phyloP scores from a whole-genome alignment of 202 grass and related monocot genomes.

The Cymbopogon flexuosus region DNA sequence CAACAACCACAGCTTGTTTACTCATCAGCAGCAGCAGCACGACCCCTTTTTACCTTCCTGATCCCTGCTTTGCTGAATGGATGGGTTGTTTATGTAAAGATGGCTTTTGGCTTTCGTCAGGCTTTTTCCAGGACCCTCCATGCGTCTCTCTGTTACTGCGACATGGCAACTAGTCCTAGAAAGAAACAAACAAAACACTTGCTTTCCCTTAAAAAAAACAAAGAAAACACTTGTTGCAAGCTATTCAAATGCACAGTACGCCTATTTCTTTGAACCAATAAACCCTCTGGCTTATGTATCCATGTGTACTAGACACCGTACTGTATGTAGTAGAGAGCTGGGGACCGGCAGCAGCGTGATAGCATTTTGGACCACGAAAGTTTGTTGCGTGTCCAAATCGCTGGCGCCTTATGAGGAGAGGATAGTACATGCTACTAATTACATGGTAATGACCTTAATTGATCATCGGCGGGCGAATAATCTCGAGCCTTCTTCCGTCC shows the following conservation, averaged over 20 bases:
- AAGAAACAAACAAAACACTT: too few relatives aligned
- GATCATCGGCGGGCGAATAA: neutral
- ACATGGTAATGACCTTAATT: neutral
- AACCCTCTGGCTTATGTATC: neutral
- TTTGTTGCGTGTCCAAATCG: neutral
- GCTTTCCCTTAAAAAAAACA: too few relatives aligned
- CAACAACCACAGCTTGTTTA: neutral
- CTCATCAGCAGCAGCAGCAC: neutral
- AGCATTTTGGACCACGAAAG: too few relatives aligned
- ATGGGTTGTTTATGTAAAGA: neutral
- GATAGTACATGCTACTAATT: neutral
- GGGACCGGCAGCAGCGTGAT: neutral
- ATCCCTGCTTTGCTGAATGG: neutral
- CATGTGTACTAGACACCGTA: too few relatives aligned
- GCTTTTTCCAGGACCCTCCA: neutral
- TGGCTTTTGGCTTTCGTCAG: neutral
- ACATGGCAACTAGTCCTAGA: neutral
- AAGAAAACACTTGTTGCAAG: too few relatives aligned
- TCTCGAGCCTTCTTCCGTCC: neutral
- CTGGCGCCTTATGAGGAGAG: neutral
- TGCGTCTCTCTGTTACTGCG: neutral
- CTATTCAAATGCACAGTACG: too few relatives aligned
- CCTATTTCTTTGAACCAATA: neutral
- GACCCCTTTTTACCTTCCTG: neutral
- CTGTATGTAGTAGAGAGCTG: neutral